Evolutionary conservation across 345 rosid species (phyloP).

Genomic region (Citrus mangshanensis): DNA sequence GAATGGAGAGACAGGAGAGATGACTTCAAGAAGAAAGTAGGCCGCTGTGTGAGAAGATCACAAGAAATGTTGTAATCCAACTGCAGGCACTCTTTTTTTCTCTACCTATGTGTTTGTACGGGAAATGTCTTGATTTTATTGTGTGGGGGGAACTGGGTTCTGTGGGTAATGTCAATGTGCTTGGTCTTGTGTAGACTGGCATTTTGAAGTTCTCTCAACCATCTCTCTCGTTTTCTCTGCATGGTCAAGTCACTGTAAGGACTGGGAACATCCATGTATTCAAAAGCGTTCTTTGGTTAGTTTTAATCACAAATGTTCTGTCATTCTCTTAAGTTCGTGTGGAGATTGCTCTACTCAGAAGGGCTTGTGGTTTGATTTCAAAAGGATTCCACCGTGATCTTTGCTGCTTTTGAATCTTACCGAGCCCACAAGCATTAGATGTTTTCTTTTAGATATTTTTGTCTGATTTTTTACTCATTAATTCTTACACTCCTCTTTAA

Average conservation of each 20-base stretch:
- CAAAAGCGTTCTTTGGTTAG: constrained; percentile 9
- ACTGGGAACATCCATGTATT: constrained; percentile 6
- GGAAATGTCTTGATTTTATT: constrained; percentile 10
- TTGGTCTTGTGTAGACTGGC: constrained; percentile 3
- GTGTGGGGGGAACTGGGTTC: constrained; percentile 18
- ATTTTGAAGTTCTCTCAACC: constrained; percentile 13
- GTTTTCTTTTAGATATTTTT: too few relatives aligned
- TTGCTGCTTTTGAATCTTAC: too few relatives aligned
- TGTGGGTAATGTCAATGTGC: neutral
- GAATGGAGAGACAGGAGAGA: constrained; percentile 74
- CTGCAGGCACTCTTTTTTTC: neutral
- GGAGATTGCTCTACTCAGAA: too few relatives aligned
- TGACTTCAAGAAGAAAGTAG: constrained; percentile 69
- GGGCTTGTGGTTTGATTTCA: too few relatives aligned
- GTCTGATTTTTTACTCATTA: too few relatives aligned
- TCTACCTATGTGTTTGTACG: constrained; percentile 4
- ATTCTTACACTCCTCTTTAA: too few relatives aligned
- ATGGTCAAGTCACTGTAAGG: constrained; percentile 10
- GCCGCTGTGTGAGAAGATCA: constrained; percentile 63
- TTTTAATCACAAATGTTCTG: neutral
- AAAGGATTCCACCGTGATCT: too few relatives aligned
- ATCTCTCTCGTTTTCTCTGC: constrained; percentile 1
- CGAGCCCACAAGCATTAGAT: too few relatives aligned
- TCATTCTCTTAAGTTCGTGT: neutral
- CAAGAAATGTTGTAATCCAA: constrained; percentile 53